Evolutionary conservation across 495 filamentous ascomycete species (phyloP).

Genomic region (Aspergillus conjunctus): DNA sequence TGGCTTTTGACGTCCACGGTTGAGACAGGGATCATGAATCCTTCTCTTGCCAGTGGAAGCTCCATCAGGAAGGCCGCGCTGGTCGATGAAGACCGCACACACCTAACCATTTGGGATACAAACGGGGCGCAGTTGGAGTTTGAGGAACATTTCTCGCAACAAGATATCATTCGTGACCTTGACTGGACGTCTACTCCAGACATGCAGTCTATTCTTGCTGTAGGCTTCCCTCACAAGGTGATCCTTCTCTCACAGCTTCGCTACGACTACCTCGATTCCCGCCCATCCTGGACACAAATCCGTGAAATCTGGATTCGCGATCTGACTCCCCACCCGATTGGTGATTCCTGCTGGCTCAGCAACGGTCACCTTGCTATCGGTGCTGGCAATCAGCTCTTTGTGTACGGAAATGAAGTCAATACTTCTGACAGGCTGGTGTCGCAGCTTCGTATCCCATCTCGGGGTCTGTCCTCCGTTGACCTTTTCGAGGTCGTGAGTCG

Average conservation of each 20-base stretch:
- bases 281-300: constrained; percentile 87
- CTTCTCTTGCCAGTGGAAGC: constrained; percentile 80
- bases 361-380: constrained; percentile 84
- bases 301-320: constrained; percentile 79
- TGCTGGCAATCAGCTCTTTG: constrained; percentile 89
- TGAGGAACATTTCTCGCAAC: constrained; percentile 67
- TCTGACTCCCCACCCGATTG: constrained; percentile 87
- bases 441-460: constrained; percentile 63
- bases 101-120: constrained; percentile 90
- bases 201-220: constrained; percentile 85
- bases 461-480: constrained; percentile 54
- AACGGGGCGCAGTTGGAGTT: constrained; percentile 81
- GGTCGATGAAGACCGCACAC: constrained; percentile 70
- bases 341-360: constrained; percentile 87
- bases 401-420: constrained; percentile 75
- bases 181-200: constrained; percentile 96
- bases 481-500: constrained; percentile 79
- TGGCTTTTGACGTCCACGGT: constrained; percentile 86
- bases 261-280: constrained; percentile 88
- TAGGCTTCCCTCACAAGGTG: constrained; percentile 85
- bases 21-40: constrained; percentile 74
- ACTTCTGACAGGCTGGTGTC: constrained; percentile 62
- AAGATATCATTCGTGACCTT: constrained; percentile 79
- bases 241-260: constrained; percentile 87
- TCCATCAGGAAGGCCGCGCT: constrained; percentile 86